Base-by-base conservation (phyloP, 805 yeast species). In the Wickerhamomyces rabaulensis region DNA sequence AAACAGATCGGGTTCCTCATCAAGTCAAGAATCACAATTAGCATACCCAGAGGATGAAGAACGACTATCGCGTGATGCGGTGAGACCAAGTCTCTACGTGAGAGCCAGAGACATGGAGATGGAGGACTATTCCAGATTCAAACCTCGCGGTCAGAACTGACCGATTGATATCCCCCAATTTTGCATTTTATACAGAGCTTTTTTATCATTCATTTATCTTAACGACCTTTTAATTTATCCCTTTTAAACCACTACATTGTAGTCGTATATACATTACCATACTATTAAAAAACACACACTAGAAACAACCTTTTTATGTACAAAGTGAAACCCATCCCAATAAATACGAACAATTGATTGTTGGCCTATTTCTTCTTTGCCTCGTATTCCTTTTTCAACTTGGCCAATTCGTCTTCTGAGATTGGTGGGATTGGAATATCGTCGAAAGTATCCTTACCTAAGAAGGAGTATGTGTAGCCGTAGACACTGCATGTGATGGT, bases 351-450 rank as follows among this genome's bases (percentile, higher is more conserved):
- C 31, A 12, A 13, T 13, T 13, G 3, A 27, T 13, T n/a, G 27
- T 13, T 27, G 31, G n/a, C 7, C 31, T 27, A 27, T 13, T 46
- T 46, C 29, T 66, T 63, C 43, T 61, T 63, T 40, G 58, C 75
- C 62, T 81, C 86, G 60, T 84, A 87, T 63, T 88, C 95, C 60
- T 76, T 73, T 65, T 78, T 82, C 69, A 91, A 75, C 64, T 79
- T 73, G 43, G 76, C 78, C 60, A 92, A 73, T 62, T 89, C 94
- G 45, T 75, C 82, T 50, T 86, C 94, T 36, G 84, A 76, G 49
- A 92, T 75, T 17, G 98, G 97, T 41, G 99, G 99, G 54, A 92
- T 82, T 37, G 97, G 97, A 55, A 92, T 88, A 63, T 91, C 97
- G 40, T 75, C 80, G 63, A 92, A 89, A 53, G 92, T 96, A 61